Conservation (phyloP, 208 protist species). For the Acanthamoeba castellanii region DNA sequence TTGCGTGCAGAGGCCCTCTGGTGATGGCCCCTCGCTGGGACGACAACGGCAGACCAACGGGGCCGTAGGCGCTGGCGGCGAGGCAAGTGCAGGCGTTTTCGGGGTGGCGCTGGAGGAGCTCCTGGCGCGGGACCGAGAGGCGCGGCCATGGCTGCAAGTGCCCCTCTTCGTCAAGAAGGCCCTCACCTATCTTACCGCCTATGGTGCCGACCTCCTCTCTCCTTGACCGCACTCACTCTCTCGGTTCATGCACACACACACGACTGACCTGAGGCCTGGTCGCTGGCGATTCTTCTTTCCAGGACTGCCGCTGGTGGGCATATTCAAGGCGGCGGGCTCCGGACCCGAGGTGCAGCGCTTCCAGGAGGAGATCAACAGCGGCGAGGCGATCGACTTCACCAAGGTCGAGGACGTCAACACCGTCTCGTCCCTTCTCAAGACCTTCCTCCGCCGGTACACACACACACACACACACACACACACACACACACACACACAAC, state of each 20-base stretch:
- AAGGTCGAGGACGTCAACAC: slow-evolving; percentile 67
- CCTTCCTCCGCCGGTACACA: background rate
- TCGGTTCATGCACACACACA: too few relatives aligned
- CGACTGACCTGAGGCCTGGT: too few relatives aligned
- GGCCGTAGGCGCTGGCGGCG: background rate
- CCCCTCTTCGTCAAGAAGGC: slow-evolving; percentile 57
- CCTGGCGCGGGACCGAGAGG: slow-evolving; percentile 2
- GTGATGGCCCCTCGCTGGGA: background rate
- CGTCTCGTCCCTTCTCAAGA: slow-evolving; percentile 47
- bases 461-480: too few relatives aligned
- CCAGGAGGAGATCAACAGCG: slow-evolving; percentile 38
- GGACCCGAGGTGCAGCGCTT: slow-evolving; percentile 49
- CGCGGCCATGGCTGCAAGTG: slow-evolving; percentile 44
- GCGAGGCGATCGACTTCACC: slow-evolving; percentile 23
- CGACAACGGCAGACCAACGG: background rate
- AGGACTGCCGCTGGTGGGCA: slow-evolving; percentile 41
- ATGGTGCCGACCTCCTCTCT: slow-evolving; percentile 2
- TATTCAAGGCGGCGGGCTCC: slow-evolving; percentile 55
- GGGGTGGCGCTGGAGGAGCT: slow-evolving; percentile 51
- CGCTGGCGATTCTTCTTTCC: background rate
- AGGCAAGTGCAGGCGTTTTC: slow-evolving; percentile 15
- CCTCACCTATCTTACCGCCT: slow-evolving; percentile 32
- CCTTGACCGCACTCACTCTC: background rate
- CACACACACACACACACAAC: too few relatives aligned
- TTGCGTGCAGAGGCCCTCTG: background rate